Base-by-base conservation (phyloP, 2,329 filamentous ascomycete species). In the Claviceps sp. region DNA sequence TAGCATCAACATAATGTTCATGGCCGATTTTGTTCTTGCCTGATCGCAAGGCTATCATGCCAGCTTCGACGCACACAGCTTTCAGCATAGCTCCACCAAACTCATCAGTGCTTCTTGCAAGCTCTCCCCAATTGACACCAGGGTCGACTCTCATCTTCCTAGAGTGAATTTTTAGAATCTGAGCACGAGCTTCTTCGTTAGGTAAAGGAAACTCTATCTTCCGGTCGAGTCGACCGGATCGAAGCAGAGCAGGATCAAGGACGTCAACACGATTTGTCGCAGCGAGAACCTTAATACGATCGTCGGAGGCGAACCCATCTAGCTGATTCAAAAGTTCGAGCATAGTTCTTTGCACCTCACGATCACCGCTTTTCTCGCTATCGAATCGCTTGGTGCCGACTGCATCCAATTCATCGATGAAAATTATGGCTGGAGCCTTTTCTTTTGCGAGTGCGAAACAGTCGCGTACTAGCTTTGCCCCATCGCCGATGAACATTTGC, bases 341-440 rank as follows among this genome's bases (percentile, higher is more conserved):
- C 94, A 98, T 98, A 53, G 93, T 98, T 67, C 93, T 82, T 73
- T 98, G 93, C 44, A 98, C 93, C 73, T 98, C 93, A 68, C 93
- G 81, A 68, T 98, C 93, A 72, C 93, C 93, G 55, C 87, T 93
- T 78, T 97, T 98, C 67, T 97, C 90, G 60, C 88, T 95, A 69
- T 98, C 93, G 74, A 98, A 98, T 65, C 93, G 91, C 74, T 97
- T 97, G 51, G 91, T 97, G 59, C 93, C 93, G n/a, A 98, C 85
- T 53, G 93, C 93, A 67, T 98, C 93, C 57, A 98, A 74, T 71
- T 98, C 93, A 72, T 98, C 93, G 63, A 98, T 97, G 76, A 98
- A 98, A 70, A 98, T 98, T 69, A 98, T 98, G 54, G 93, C 89
- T 0, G 93, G 94, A 0, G 93, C 93, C 76, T 98, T 98, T 71